Base-by-base conservation (phyloP, 495 filamentous ascomycete genomes). In the Bacidia gigantensis region DNA sequence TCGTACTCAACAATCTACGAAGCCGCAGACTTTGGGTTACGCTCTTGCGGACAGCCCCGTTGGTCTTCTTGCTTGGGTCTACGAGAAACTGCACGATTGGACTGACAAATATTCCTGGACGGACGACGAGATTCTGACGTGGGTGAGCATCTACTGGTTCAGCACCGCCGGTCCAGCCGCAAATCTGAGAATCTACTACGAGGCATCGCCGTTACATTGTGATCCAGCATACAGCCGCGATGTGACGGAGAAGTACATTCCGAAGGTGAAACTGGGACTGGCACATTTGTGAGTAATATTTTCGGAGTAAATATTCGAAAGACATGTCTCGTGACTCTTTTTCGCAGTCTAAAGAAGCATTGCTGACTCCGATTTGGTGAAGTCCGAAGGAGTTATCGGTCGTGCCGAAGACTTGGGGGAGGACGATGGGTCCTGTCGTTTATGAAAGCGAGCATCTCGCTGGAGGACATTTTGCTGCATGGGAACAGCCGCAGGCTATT, bases 41-140 rank as follows among this genome's bases (percentile, higher is more conserved):
- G 70, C 64, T 0, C 67, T 84, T 0, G 63, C 67, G 2, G 80
- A 83, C 58, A 78, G 72, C 18, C 82, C 82, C 1, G 70, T 83
- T 11, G 80, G 69, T 9, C 64, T 79, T 39, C 62, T 85, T 17
- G 71, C 80, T 0, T 85, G 81, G 81, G 77, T 86, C 41, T 75
- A 78, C 47, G 83, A 85, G 60, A 87, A 85, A 56, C 69, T 85
- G 24, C 75, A 81, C 59, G 74, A 79, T 52, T 82, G 82, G 80
- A 77, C 76, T 0, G 82, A 86, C 56, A 60, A 54, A 1, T 83
- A 83, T 56, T 70, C 75, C 7, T 85, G 82, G 82, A 80, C 72
- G 1, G 77, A 83, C 38, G 80, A 84, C 41, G 76, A 85, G 60
- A 68, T 83, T 22, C 65, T 83, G 24, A 83, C 79, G 0, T 83